phyloP scores from a whole-genome alignment of 352 stramenopile species.

The Pythium graminicola region DNA sequence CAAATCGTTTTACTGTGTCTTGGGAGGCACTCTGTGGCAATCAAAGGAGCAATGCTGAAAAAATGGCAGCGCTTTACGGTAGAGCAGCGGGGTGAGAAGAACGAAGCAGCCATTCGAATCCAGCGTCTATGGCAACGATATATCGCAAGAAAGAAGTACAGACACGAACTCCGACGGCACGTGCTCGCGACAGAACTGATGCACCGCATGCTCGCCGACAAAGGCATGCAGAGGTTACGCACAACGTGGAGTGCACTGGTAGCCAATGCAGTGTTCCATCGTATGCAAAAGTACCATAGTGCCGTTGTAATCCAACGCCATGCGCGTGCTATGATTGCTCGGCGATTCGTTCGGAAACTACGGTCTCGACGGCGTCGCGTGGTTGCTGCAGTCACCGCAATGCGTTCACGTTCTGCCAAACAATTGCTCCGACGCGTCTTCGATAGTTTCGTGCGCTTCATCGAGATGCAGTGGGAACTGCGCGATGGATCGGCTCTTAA shows the following conservation, averaged over 20 bases:
- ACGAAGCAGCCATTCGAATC: constrained; percentile 24
- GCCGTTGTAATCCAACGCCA: constrained; percentile 48
- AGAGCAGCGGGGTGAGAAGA: constrained; percentile 1
- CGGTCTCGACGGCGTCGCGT: constrained; percentile 33
- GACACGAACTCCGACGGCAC: constrained; percentile 35
- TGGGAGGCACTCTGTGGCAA: constrained; percentile 16
- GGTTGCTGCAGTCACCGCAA: constrained; percentile 27
- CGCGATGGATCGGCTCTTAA: constrained; percentile 17
- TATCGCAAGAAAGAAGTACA: constrained; percentile 11
- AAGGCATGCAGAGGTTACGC: constrained; percentile 24
- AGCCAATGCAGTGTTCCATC: constrained; percentile 43
- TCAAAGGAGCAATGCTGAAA: constrained; percentile 13
- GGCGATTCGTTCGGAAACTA: constrained; percentile 29
- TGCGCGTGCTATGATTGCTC: constrained; percentile 35
- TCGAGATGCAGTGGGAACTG: constrained; percentile 28
- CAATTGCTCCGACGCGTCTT: constrained; percentile 35
- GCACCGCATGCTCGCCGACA: constrained; percentile 37
- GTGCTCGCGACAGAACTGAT: constrained; percentile 42
- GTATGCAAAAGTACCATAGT: constrained; percentile 36
- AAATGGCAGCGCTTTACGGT: constrained; percentile 23
- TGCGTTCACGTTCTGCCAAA: constrained; percentile 18
- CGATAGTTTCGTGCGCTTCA: constrained; percentile 24
- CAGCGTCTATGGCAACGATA: constrained; percentile 40
- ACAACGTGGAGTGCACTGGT: constrained; percentile 34
- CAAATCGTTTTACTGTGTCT: constrained; percentile 36